Evolutionary conservation across 179 eudicot species (phyloP), one percentile per base, ranked within the genome.

Genomic region (Silene coronaria): DNA sequence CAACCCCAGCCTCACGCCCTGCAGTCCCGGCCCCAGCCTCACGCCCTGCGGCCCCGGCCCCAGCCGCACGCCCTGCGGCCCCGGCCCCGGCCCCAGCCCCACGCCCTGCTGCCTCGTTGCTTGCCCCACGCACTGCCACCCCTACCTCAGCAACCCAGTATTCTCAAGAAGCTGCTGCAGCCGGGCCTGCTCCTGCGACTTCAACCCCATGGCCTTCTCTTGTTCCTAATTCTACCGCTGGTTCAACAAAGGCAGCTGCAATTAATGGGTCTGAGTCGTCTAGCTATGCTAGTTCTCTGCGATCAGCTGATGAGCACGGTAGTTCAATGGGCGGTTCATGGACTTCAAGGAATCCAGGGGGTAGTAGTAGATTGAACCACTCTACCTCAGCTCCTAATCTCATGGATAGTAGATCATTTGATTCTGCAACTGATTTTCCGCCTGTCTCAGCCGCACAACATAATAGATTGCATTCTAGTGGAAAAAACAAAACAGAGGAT

Each of bases 361-460:
- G 71, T 78, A 59, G 75, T 26, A 74, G 81, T 78, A 81, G 79
- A 72, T 81, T 92, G 70, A 86, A 75, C 75, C 95, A 93, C 81
- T 91, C 97, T 11, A 55, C 84, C 65, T 94, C 97, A 23, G 90
- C 91, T 45, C 96, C 97, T 13, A 87, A 83, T 75, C 89, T 92
- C 38, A 76, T 69, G 58, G 86, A 80, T 46, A 78, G 73, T 70
- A 85, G 78, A 76, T 78, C 89, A 61, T 82, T 85, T 73, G 87
- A 78, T 63, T 79, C 89, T 34, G 78, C 53, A 13, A 79, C 86
- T 69, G 94, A 88, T 77, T 92, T 92, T 67, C 97, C 98, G 53
- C 91, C 96, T 14, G 96, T 92, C 71, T 86, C 93, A 11, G 88
- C 80, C 76, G 82, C 79, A 34, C 89, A 86, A 76, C 38, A 81